Evolutionary conservation across 306 rosid species (phyloP).

Genomic region (Sophora flavescens): DNA sequence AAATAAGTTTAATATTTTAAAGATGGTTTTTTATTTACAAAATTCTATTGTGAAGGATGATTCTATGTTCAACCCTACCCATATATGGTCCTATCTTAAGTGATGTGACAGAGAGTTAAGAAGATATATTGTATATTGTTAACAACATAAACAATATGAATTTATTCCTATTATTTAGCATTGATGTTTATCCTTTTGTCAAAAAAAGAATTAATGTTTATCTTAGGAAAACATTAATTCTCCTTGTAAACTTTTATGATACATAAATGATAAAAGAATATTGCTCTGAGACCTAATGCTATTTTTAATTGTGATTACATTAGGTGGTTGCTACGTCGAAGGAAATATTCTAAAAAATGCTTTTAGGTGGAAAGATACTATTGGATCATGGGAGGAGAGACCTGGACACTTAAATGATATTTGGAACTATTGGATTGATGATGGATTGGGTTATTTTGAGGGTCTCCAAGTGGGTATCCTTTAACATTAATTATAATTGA

Average conservation of each 20-base stretch:
- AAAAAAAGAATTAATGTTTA: too few relatives aligned
- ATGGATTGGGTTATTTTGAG: slow-evolving; percentile 80
- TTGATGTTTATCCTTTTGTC: too few relatives aligned
- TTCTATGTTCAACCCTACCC: too few relatives aligned
- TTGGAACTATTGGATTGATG: slow-evolving; percentile 85
- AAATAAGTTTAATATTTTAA: background rate
- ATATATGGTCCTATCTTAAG: too few relatives aligned
- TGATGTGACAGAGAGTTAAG: too few relatives aligned
- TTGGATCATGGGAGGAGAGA: slow-evolving; percentile 82
- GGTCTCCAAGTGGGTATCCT: slow-evolving; percentile 64
- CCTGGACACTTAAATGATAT: slow-evolving; percentile 85
- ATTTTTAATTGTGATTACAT: slow-evolving; percentile 16
- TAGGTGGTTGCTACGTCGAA: slow-evolving; percentile 81
- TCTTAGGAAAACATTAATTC: too few relatives aligned
- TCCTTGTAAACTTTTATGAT: too few relatives aligned
- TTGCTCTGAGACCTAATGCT: too few relatives aligned
- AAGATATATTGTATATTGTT: too few relatives aligned
- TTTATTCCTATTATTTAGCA: too few relatives aligned
- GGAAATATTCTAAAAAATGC: slow-evolving; percentile 80
- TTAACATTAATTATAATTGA: background rate
- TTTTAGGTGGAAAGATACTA: slow-evolving; percentile 74
- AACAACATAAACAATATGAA: too few relatives aligned
- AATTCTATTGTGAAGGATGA: background rate
- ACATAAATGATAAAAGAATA: too few relatives aligned
- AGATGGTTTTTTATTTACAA: background rate